phyloP scores from a whole-genome alignment of 1,284 basidiomycete genomes.

The Leccinum angustisporum region DNA sequence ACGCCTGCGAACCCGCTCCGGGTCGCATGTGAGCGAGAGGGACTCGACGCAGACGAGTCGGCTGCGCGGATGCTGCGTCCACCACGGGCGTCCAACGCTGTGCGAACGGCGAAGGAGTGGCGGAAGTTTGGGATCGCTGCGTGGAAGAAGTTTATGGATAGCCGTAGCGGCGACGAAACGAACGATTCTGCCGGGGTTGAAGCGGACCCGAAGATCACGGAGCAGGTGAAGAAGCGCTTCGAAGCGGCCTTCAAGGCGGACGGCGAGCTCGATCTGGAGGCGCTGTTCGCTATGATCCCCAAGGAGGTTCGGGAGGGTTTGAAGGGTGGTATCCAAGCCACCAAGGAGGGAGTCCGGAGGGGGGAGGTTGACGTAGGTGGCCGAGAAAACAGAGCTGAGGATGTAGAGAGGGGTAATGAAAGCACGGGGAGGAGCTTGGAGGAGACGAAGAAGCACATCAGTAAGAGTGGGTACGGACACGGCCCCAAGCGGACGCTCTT shows the following conservation, averaged over 20 bases:
- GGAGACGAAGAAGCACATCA: slow-evolving; percentile 7
- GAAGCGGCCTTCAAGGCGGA: slow-evolving; percentile 5
- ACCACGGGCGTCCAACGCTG: slow-evolving; percentile 6
- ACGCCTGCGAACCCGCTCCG: slow-evolving; percentile 27
- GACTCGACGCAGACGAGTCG: slow-evolving; percentile 22
- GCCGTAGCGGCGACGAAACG: slow-evolving; percentile 14
- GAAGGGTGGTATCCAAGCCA: slow-evolving; percentile 2
- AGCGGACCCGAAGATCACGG: slow-evolving; percentile 19
- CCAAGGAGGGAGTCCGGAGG: slow-evolving; percentile 2
- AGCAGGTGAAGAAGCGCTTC: slow-evolving; percentile 17
- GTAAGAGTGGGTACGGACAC: slow-evolving; percentile 10
- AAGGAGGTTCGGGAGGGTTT: slow-evolving; percentile 8
- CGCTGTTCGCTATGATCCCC: slow-evolving; percentile 6
- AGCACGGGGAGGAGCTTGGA: slow-evolving; percentile 8
- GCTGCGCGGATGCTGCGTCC: slow-evolving; percentile 20
- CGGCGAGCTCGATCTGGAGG: slow-evolving; percentile 8
- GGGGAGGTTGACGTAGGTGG: background rate
- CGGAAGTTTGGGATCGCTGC: slow-evolving; percentile 12
- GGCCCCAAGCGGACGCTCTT: slow-evolving; percentile 6
- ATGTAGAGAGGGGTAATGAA: slow-evolving; percentile 6
- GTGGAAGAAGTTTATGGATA: slow-evolving; percentile 21
- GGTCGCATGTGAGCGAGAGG: slow-evolving; percentile 27
- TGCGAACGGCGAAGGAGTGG: slow-evolving; percentile 18
- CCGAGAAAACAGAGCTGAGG: slow-evolving; percentile 6
- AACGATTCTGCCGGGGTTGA: slow-evolving; percentile 14